A percentile compares a stretch with the other conserved stretches of the same genome.
Conservation (phyloP, 2,329 filamentous ascomycete species). For the Fusarium globosum region DNA sequence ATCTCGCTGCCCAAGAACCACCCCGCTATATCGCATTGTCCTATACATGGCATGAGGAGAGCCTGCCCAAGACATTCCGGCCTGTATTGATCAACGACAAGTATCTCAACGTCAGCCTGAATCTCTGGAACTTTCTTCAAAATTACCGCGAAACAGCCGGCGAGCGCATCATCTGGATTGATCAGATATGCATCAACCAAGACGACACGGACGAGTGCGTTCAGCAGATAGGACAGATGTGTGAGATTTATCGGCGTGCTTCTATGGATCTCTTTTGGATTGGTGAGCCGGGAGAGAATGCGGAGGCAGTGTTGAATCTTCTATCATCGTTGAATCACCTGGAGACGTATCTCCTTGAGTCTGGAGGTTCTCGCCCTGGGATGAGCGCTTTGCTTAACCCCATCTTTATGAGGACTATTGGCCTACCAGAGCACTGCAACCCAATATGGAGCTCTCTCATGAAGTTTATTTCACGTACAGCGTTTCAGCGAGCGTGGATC, state of each 20-base stretch:
- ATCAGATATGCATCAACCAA: neutral
- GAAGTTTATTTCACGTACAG: neutral
- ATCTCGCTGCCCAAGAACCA: fast-evolving
- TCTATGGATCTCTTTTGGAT: neutral
- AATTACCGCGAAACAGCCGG: neutral
- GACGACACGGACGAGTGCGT: neutral
- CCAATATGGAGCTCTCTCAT: neutral
- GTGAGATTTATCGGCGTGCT: neutral
- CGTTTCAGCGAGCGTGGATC: neutral
- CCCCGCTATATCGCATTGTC: neutral
- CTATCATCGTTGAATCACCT: neutral
- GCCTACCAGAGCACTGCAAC: neutral
- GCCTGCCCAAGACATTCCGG: neutral
- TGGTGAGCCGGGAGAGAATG: neutral
- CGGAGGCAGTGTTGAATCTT: neutral
- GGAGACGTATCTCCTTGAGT: neutral
- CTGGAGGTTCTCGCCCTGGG: neutral
- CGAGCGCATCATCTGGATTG: neutral
- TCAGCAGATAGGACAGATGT: neutral
- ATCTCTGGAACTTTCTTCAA: neutral
- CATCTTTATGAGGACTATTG: neutral
- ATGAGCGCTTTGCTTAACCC: neutral
- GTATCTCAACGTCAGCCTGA: neutral
- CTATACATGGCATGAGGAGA: neutral
- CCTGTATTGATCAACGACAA: neutral